Evolutionary conservation across 176 grass and related monocot genomes (phyloP).

Genomic region (Rhynchospora pubera): DNA sequence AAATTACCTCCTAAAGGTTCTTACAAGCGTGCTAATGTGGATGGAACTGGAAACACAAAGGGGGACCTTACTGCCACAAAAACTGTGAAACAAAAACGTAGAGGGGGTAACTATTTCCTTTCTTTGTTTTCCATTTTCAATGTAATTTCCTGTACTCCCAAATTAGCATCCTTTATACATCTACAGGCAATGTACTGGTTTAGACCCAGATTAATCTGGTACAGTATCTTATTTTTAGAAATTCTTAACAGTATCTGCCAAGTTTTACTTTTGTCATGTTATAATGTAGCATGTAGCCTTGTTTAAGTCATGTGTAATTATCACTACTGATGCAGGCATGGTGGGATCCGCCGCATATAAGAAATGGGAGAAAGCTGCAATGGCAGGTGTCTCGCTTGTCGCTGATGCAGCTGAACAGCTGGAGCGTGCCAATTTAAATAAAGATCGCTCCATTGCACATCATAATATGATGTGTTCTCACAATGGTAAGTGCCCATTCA

Average conservation of each 20-base stretch:
- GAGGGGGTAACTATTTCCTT: slow-evolving; percentile 44
- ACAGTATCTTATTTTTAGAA: not conserved
- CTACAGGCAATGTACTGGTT: not conserved
- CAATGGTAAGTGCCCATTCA: slow-evolving; percentile 37
- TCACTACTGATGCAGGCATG: slow-evolving; percentile 19
- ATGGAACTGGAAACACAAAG: slow-evolving; percentile 38
- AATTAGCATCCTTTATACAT: not conserved
- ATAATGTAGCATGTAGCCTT: slow-evolving; percentile 14
- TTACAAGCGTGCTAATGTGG: slow-evolving; percentile 53
- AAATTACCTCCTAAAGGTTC: slow-evolving; percentile 39
- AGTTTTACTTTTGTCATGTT: not conserved
- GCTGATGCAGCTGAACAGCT: slow-evolving; percentile 99
- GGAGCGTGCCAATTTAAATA: slow-evolving; percentile 46
- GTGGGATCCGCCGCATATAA: slow-evolving; percentile 72
- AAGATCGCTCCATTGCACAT: slow-evolving; percentile 27
- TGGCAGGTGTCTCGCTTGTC: slow-evolving; percentile 96
- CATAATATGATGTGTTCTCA: slow-evolving; percentile 31
- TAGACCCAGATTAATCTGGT: slow-evolving; percentile 12
- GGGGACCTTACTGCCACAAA: slow-evolving; percentile 61
- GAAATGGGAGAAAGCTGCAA: slow-evolving; percentile 94
- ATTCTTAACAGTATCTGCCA: too few species aligned
- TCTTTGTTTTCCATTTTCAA: slow-evolving; percentile 20
- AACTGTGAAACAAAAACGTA: slow-evolving; percentile 85
- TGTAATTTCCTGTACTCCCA: slow-evolving; percentile 11
- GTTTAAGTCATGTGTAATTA: not conserved